Evolutionary conservation across 2,329 filamentous ascomycete genomes (phyloP).

Genomic region (Leptographium radiaticola): DNA sequence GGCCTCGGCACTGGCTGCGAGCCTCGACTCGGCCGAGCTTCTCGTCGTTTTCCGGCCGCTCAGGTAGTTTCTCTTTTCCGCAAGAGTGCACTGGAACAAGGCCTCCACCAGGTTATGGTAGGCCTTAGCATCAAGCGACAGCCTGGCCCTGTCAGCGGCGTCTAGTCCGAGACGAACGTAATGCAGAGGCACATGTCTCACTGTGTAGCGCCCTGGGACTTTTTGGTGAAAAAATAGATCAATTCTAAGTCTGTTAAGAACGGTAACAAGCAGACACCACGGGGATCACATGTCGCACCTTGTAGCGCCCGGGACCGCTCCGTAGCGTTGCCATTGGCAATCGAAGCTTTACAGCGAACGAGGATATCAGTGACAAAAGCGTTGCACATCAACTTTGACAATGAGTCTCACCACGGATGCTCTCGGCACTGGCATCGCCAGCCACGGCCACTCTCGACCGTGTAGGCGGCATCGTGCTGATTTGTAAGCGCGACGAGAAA

Average conservation of each 20-base stretch:
- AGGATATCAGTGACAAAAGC: background rate
- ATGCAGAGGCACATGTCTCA: background rate
- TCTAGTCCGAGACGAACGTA: background rate
- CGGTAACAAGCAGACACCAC: background rate
- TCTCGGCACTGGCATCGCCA: slow-evolving; percentile 9
- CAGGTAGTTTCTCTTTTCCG: slow-evolving; percentile 54
- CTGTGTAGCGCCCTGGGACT: slow-evolving; percentile 11
- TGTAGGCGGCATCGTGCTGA: slow-evolving; percentile 7
- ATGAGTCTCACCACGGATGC: slow-evolving; percentile 9
- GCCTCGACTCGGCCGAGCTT: slow-evolving; percentile 37
- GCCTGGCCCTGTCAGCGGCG: slow-evolving; percentile 3
- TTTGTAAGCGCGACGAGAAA: background rate
- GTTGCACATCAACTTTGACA: no score
- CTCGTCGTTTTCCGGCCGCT: slow-evolving; percentile 34
- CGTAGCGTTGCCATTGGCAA: slow-evolving; percentile 9
- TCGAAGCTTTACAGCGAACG: slow-evolving; percentile 6
- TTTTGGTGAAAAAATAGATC: slow-evolving; percentile 12
- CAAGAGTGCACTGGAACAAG: slow-evolving; percentile 55
- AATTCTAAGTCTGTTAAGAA: slow-evolving; percentile 7
- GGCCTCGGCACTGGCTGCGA: slow-evolving; percentile 57
- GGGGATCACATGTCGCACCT: slow-evolving; percentile 5
- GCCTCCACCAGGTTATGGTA: slow-evolving; percentile 73
- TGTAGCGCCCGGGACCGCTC: slow-evolving; percentile 12
- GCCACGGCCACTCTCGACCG: slow-evolving; percentile 4
- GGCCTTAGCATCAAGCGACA: slow-evolving; percentile 54